Percentiles rank a stretch among this genome's conserved stretches.
phyloP scores from a whole-genome alignment of 805 yeast genomes.

The Zygoascus bituminiphila region DNA sequence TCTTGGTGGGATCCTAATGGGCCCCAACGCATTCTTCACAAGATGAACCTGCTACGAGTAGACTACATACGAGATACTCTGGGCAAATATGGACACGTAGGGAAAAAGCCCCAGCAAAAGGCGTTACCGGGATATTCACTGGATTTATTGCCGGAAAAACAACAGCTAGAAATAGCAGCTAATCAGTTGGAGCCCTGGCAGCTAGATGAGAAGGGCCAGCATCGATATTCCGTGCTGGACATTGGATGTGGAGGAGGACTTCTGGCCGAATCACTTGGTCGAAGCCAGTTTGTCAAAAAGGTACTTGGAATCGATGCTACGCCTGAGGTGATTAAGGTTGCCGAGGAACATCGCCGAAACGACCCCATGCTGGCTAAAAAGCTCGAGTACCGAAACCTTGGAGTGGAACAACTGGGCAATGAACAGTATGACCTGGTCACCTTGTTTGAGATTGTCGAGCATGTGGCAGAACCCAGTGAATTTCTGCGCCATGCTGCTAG shows the following conservation, averaged over 20 bases:
- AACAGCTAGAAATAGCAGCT: not conserved
- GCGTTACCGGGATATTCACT: constrained; percentile 74
- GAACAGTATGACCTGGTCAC: constrained; percentile 66
- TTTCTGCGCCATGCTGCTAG: constrained; percentile 61
- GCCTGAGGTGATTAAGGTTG: constrained; percentile 71
- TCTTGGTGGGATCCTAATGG: constrained; percentile 98
- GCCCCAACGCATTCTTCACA: constrained; percentile 85
- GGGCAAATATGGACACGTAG: constrained; percentile 38
- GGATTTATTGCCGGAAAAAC: constrained; percentile 51
- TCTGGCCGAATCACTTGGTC: constrained; percentile 75
- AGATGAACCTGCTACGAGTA: constrained; percentile 86
- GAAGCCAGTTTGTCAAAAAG: constrained; percentile 50
- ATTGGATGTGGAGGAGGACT: constrained; percentile 99
- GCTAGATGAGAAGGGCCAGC: constrained; percentile 22
- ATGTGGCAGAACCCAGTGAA: constrained; percentile 75
- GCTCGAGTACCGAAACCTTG: constrained; percentile 49
- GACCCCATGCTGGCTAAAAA: constrained; percentile 57
- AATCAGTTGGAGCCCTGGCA: not conserved
- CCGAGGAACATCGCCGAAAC: constrained; percentile 51
- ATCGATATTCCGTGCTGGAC: constrained; percentile 52
- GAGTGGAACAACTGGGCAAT: constrained; percentile 49
- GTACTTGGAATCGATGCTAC: constrained; percentile 87
- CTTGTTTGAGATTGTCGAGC: constrained; percentile 92
- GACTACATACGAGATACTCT: constrained; percentile 71
- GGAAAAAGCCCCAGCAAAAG: not conserved